phyloP scores from a whole-genome alignment of 345 rosid species.

The Corymbia maculata region DNA sequence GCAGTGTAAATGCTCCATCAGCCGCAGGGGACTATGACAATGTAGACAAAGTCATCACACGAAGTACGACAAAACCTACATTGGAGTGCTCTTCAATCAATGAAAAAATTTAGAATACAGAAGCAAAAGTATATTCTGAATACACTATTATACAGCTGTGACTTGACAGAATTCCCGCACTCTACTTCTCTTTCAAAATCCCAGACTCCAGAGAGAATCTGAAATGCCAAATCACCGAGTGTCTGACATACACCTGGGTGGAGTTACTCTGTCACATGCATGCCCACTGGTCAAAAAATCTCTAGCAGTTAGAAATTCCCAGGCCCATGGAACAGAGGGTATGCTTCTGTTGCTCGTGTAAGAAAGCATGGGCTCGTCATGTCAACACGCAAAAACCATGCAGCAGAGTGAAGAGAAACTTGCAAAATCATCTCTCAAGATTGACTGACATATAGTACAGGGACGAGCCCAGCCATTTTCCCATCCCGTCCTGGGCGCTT shows the following conservation, averaged over 20 bases:
- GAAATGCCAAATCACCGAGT: background rate
- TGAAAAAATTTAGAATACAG: background rate
- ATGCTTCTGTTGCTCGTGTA: background rate
- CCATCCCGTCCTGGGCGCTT: slow-evolving; percentile 97
- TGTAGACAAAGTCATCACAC: background rate
- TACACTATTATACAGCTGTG: background rate
- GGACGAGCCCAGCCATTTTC: slow-evolving; percentile 95
- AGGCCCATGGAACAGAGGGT: background rate
- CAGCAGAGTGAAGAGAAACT: background rate
- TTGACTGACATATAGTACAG: slow-evolving; percentile 87
- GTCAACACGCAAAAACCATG: background rate
- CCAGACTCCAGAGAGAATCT: background rate
- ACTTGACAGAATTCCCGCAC: background rate
- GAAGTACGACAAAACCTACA: background rate
- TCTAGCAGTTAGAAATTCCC: background rate
- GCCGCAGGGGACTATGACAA: background rate
- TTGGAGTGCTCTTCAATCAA: background rate
- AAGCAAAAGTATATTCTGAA: background rate
- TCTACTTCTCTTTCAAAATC: background rate
- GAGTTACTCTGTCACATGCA: background rate
- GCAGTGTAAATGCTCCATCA: background rate
- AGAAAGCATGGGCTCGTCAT: background rate
- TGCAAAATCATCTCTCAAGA: slow-evolving; percentile 12
- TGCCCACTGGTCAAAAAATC: background rate
- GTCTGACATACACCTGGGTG: background rate